Evolutionary conservation across 2,329 filamentous ascomycete genomes (phyloP), one percentile per base, ranked within the genome.

Genomic region (Xylariaceae sp.): DNA sequence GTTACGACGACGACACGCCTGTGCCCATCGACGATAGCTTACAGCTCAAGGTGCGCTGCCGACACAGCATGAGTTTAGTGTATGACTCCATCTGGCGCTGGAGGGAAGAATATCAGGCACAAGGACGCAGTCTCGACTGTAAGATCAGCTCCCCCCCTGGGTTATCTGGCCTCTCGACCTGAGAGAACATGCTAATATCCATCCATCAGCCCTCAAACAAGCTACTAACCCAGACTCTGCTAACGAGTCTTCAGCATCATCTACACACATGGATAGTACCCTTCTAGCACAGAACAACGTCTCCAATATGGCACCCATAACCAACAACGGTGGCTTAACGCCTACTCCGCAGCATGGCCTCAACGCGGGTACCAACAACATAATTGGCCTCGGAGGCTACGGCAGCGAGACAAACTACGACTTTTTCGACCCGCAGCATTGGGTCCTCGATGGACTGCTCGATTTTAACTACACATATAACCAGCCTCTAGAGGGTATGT

Each of bases 391-490:
- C n/a, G 52, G 52, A 58, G 77, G 79, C 61, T 86, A 88, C 58
- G 79, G 64, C 36, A 67, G 81, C 60, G 80, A 88, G 51, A 81
- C 83, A 9, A 87, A 84, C 63, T 91, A 91, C 69, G 89, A 95
- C 69, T 89, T 95, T 57, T 96, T 95, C 66, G 91, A 96, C 71
- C 89, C 92, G 1, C 79, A 96, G 64, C 89, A 92, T 69, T 96
- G 92, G 92, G 90, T 95, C 77, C 76, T 96, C 56, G 92, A 96
- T 69, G 89, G 89, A 13, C 77, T 92, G 32, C 77, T 94, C 56
- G 88, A 92, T 67, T 87, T 92, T 67, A 89, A 88, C 59, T 91
- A 86, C 66, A 79, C 77, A 10, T 86, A 81, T 63, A 62, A 61
- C 36, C 72, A 74, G 53, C 75, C 78, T 1, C 68, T 83, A 36